Evolutionary conservation across 192 early-diverging fungal species (phyloP), one percentile per base, ranked within the genome.

Genomic region (Lobosporangium transversale): DNA sequence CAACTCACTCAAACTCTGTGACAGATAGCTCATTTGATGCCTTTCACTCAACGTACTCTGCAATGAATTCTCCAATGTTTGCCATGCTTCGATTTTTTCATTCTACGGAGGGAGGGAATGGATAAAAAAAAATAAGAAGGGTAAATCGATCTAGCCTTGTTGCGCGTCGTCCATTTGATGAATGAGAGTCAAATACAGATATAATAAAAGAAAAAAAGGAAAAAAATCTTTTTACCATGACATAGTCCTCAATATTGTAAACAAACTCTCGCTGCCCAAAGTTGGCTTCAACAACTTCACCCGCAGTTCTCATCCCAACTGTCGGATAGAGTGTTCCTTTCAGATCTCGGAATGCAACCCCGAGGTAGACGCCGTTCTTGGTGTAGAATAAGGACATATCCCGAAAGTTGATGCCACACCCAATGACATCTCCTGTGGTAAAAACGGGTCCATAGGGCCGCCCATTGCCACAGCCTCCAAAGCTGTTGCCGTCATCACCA

Each of bases 401-500:
- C 51, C 81, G 61, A 82, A 96, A 97, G 73, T 98, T 95, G 27
- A 99, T 80, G 9, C 95, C 88, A 69, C 97, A 98, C 15, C 98
- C 98, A 61, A 98, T 89, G 1, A 89, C 87, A 79, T 99, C 98
- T n/a, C 93, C 94, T 3, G 94, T 98, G 10, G 89, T 89, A 61
- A 92, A 99, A 15, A 80, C 85, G 9, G 97, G 98, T 4, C 98
- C 98, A 70, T 92, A 99, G 14, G 81, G 64, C 31, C 85, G 74
- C 18, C 97, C 96, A 20, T 84, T 91, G 11, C 91, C 92, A 4
- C 87, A 86, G 37, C 90, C 88, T 55, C 82, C 82, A 68, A 97
- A 98, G 32, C 82, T 73, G 48, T 96, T 83, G 24, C 98, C 98
- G 80, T 98, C 95, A 75, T 97, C 96, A 45, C 94, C 97, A 80